Evolutionary conservation across 192 early-diverging fungal species (phyloP).

Genomic region (Rhizoclosmatium globosum): DNA sequence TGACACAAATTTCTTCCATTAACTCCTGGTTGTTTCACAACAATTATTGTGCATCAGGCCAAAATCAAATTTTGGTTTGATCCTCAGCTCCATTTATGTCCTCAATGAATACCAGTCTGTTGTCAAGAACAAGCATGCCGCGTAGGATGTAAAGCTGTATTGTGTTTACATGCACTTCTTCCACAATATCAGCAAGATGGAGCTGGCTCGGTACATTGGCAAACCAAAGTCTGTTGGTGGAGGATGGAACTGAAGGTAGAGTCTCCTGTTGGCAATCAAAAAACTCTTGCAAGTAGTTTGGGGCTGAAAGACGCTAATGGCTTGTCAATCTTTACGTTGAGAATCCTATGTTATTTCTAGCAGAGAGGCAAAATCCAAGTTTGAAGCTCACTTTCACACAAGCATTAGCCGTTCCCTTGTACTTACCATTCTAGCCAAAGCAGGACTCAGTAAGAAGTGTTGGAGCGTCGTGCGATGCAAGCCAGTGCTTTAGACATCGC

Average conservation of each 20-base stretch:
- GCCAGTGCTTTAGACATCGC: slow-evolving; percentile 20
- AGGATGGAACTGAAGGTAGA: background rate
- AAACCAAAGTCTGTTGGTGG: background rate
- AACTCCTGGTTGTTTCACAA: no score
- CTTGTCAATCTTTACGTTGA: background rate
- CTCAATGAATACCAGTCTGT: background rate
- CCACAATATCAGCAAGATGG: background rate
- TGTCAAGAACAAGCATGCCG: background rate
- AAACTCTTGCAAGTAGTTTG: background rate
- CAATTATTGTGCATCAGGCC: background rate
- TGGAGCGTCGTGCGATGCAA: slow-evolving; percentile 41
- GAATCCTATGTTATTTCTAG: background rate
- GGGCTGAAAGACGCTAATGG: background rate
- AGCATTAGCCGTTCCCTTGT: background rate
- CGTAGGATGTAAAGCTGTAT: background rate
- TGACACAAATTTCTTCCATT: no score
- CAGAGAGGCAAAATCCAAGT: background rate
- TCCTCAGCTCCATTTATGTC: background rate
- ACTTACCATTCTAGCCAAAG: slow-evolving; percentile 4
- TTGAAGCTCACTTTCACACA: background rate
- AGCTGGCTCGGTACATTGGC: background rate
- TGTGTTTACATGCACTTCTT: background rate
- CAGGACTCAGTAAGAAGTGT: slow-evolving; percentile 27
- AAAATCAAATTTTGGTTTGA: background rate
- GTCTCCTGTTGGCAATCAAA: background rate